phyloP scores from a whole-genome alignment of 2,329 filamentous ascomycete genomes.

The Ilyonectria mors-panacis region DNA sequence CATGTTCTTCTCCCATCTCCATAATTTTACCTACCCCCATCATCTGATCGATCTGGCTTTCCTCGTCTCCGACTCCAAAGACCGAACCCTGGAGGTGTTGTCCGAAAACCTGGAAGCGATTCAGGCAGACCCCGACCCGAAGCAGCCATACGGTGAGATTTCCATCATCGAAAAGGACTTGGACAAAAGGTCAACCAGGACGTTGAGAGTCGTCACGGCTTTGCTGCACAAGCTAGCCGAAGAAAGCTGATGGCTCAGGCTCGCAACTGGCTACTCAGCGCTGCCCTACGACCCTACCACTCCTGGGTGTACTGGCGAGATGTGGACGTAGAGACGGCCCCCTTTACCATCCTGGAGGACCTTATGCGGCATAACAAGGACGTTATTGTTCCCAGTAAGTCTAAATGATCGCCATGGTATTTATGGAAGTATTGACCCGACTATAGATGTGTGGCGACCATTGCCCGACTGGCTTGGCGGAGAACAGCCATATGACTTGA shows the following conservation, averaged over 20 bases:
- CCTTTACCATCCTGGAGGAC: conserved; percentile 96
- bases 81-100: conserved; percentile 85
- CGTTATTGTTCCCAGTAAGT: conserved; percentile 96
- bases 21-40: conserved; percentile 97
- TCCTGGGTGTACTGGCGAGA: conserved; percentile 99
- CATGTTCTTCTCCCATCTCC: conserved; percentile 99
- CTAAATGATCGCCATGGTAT: not conserved
- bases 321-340: conserved; percentile 97
- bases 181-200: conserved; percentile 98
- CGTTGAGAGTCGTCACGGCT: conserved; percentile 96
- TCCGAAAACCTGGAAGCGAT: conserved; percentile 82
- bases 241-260: conserved; percentile 99
- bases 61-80: conserved; percentile 96
- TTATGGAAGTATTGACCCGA: conserved; percentile 43
- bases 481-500: conserved; percentile 97
- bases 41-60: conserved; percentile 97
- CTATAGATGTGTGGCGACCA: conserved; percentile 95
- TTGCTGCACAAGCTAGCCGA: conserved; percentile 93
- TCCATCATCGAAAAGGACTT: conserved; percentile 98
- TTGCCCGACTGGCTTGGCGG: conserved; percentile 98
- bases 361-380: conserved; percentile 99
- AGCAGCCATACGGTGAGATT: conserved; percentile 92
- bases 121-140: conserved; percentile 84
- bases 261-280: conserved; percentile 95
- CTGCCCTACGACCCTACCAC: conserved; percentile 92